Conservation (phyloP, 306 rosid species). For the Malus fusca region DNA sequence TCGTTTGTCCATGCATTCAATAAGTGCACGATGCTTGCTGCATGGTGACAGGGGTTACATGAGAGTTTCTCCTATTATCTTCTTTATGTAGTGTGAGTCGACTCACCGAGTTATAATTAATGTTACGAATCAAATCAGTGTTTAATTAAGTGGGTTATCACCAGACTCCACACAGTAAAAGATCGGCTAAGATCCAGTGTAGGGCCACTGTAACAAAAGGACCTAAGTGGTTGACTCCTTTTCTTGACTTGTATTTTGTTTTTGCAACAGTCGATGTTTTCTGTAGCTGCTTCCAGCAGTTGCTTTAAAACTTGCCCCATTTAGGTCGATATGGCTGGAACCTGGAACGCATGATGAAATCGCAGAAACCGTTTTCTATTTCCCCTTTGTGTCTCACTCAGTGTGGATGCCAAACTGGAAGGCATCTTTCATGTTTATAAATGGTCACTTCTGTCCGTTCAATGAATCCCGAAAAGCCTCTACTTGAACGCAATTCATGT, state of each 20-base stretch:
- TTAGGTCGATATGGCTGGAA: conserved; percentile 25
- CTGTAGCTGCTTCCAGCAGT: conserved; percentile 5
- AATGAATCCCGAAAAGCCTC: not conserved
- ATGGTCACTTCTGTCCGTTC: not conserved
- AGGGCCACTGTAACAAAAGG: conserved; percentile 16
- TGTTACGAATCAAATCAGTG: not conserved
- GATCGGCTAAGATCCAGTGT: conserved; percentile 6
- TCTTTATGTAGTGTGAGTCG: conserved; percentile 1
- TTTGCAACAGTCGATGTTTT: conserved; percentile 18
- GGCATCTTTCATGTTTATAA: not conserved
- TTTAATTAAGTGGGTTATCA: not conserved
- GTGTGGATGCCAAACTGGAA: not conserved
- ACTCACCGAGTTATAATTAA: not conserved
- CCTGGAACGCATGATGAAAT: not conserved
- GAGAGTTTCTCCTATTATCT: not conserved
- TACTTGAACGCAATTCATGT: not conserved
- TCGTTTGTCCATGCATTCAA: too few species aligned
- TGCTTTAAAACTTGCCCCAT: conserved; percentile 17
- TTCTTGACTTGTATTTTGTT: conserved; percentile 16
- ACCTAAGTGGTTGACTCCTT: conserved; percentile 45
- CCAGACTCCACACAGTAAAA: not conserved
- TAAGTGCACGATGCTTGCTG: too few species aligned
- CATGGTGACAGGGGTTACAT: too few species aligned
- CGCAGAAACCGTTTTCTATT: not conserved
- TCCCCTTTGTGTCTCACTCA: not conserved